Conservation (phyloP, 345 rosid species). For the rapeseed (Brassica napus) region DNA sequence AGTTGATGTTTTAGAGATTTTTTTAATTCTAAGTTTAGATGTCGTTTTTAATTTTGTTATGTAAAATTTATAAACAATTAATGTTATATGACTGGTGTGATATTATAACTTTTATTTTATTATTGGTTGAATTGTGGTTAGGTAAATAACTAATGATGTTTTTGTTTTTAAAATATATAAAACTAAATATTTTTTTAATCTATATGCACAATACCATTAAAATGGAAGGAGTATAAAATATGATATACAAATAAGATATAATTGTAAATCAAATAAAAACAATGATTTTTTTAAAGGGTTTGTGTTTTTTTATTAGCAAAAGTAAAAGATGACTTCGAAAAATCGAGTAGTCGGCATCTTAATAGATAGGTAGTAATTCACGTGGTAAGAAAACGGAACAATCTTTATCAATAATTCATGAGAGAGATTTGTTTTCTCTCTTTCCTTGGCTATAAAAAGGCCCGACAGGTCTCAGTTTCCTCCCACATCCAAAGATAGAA, state of each 20-base stretch:
- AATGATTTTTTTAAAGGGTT: not conserved
- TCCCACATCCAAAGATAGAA: slow-evolving; percentile 41
- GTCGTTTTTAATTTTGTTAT: too few species aligned
- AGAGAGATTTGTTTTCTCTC: slow-evolving; percentile 28
- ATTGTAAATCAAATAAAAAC: not conserved
- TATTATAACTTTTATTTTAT: too few species aligned
- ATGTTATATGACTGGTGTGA: too few species aligned
- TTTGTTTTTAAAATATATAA: too few species aligned
- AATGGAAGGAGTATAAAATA: too few species aligned
- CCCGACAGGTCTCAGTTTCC: slow-evolving; percentile 44
- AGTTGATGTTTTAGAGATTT: too few species aligned
- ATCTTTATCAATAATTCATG: slow-evolving; percentile 37
- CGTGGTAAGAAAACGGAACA: slow-evolving; percentile 26
- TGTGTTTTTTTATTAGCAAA: slow-evolving; percentile 18
- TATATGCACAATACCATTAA: too few species aligned
- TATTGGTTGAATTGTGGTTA: too few species aligned
- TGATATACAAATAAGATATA: not conserved
- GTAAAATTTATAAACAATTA: too few species aligned
- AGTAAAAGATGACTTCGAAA: not conserved
- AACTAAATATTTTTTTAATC: too few species aligned
- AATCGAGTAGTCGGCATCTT: not conserved
- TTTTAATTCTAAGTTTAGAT: too few species aligned
- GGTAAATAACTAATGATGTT: too few species aligned
- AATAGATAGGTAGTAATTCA: slow-evolving; percentile 15
- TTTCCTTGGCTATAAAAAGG: slow-evolving; percentile 41